Conservation (phyloP, 2,329 filamentous ascomycete species). For the Fusarium coffeatum region DNA sequence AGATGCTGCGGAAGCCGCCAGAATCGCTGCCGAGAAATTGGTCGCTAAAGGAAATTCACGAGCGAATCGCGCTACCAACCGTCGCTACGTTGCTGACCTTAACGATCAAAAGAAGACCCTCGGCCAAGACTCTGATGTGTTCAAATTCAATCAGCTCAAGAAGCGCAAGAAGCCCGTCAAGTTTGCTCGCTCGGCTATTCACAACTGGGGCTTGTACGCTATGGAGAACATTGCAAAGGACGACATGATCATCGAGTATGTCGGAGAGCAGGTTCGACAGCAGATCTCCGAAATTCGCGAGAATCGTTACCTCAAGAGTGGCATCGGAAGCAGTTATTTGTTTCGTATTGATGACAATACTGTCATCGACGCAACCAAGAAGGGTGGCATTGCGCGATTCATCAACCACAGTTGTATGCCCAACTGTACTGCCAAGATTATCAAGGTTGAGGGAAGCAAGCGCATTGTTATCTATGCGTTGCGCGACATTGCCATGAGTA, state of each 20-base stretch:
- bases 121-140: constrained; percentile 85
- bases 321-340: constrained; percentile 95
- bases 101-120: constrained; percentile 93
- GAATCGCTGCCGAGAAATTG: constrained; percentile 81
- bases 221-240: constrained; percentile 97
- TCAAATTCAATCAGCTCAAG: constrained; percentile 98
- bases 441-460: constrained; percentile 97
- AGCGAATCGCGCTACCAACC: constrained; percentile 94
- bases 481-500: constrained; percentile 94
- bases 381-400: constrained; percentile 96
- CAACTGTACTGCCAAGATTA: constrained; percentile 99
- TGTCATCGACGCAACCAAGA: constrained; percentile 97
- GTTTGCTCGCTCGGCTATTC: constrained; percentile 96
- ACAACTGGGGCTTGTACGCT: constrained; percentile 98
- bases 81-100: constrained; percentile 91
- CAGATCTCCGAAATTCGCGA: constrained; percentile 98
- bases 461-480: constrained; percentile 98
- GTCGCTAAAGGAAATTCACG: constrained; percentile 90
- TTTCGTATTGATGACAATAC: constrained; percentile 99
- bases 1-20: constrained; percentile 76
- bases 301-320: constrained; percentile 90
- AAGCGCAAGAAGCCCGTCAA: constrained; percentile 99
- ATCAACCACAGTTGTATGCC: constrained; percentile 99
- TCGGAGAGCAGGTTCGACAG: constrained; percentile 96
- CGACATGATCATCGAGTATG: constrained; percentile 99